These are phyloP conservation scores for Pholiota adiposa DNA, from an alignment of 1,284 basidiomycete species.

Conservation along the genomic window DNA sequence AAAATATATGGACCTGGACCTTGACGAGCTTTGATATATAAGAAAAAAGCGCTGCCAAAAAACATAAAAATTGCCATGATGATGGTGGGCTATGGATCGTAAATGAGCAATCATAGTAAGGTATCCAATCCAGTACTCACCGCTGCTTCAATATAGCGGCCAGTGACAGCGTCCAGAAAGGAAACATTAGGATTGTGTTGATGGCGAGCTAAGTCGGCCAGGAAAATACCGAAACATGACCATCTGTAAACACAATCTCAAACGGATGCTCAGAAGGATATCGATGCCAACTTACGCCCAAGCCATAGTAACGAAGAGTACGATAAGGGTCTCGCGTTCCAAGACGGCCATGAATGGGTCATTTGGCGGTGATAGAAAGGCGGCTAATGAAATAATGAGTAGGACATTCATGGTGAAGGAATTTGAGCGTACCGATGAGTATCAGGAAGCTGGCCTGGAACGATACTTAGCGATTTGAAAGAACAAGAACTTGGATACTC, in stretches of 20 bases:
- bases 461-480: not conserved
- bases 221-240: constrained; percentile 66
- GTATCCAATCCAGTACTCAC: constrained; percentile 43
- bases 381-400: constrained; percentile 40
- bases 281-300: constrained; percentile 64
- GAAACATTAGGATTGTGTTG: constrained; percentile 46
- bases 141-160: constrained; percentile 61
- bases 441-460: constrained; percentile 71
- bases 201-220: constrained; percentile 63
- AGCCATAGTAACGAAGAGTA: constrained; percentile 51
- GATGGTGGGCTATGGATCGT: no score
- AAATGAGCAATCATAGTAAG: no score
- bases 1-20: constrained; percentile 72
- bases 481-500: constrained; percentile 14
- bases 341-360: constrained; percentile 72
- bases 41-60: constrained; percentile 59
- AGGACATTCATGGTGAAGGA: not conserved
- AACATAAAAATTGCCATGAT: constrained; percentile 72
- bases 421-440: constrained; percentile 54
- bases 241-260: constrained; percentile 47
- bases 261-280: not conserved
- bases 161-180: constrained; percentile 44
- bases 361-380: constrained; percentile 69
- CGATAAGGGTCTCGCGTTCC: constrained; percentile 70
- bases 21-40: constrained; percentile 67